Percentiles rank a stretch among this genome's conserved stretches.
Evolutionary conservation across 2,329 filamentous ascomycete species (phyloP).

Genomic region (Amauroascus niger): DNA sequence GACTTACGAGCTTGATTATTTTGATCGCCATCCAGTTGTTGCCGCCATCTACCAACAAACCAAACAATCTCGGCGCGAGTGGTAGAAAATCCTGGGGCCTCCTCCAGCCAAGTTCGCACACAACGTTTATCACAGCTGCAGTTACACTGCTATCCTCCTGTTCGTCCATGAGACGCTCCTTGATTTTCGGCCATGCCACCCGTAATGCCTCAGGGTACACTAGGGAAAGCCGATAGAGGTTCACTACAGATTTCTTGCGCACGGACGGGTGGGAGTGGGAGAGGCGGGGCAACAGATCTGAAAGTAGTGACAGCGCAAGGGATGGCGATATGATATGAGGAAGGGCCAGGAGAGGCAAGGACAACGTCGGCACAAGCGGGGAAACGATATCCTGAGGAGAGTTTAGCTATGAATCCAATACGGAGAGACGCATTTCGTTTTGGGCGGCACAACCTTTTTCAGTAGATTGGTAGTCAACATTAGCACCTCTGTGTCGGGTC

Average conservation of each 20-base stretch:
- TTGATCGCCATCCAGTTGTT: constrained; percentile 99
- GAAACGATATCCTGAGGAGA: constrained; percentile 46
- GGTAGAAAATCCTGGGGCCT: constrained; percentile 89
- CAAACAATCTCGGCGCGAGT: constrained; percentile 81
- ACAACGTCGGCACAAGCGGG: constrained; percentile 64
- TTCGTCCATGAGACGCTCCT: constrained; percentile 83
- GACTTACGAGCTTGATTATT: constrained; percentile 79
- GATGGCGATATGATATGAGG: constrained; percentile 91
- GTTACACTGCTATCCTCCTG: constrained; percentile 87
- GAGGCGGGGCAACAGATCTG: constrained; percentile 75
- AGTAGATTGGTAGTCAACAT: constrained; percentile 95
- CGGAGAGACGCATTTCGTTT: not conserved
- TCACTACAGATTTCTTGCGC: constrained; percentile 92
- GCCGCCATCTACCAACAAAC: constrained; percentile 77
- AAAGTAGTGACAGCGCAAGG: constrained; percentile 77
- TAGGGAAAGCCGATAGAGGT: constrained; percentile 80
- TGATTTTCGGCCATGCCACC: constrained; percentile 94
- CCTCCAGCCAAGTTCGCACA: constrained; percentile 92
- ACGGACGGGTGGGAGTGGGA: constrained; percentile 77
- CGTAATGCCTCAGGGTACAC: constrained; percentile 94
- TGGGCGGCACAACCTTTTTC: constrained; percentile 75
- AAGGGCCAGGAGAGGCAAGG: constrained; percentile 78
- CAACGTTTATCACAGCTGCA: constrained; percentile 89
- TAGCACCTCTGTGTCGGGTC: constrained; percentile 88
- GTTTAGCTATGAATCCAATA: not conserved